Evolutionary conservation across 2,329 filamentous ascomycete genomes (phyloP), one percentile per base, ranked within the genome.

Genomic region (Fusarium sp.): DNA sequence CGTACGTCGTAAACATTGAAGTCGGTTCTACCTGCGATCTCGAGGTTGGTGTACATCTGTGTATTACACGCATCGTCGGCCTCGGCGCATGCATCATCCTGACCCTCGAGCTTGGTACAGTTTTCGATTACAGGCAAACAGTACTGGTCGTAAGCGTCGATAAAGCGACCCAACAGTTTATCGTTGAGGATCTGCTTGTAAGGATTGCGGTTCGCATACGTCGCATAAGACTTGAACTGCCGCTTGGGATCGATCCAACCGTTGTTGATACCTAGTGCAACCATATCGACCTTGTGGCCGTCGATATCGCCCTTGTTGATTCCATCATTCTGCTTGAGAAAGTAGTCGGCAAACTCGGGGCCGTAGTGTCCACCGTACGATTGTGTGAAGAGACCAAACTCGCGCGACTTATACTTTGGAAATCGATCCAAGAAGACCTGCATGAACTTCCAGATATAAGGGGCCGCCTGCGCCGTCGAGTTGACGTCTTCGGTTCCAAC

Each of bases 361-460:
- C 85, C 86, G 69, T 87, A 89, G 58, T 86, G 84, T n/a, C 87
- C 87, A 26, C 87, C 87, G 62, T 89, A 89, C 0, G 83, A 85
- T 65, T 85, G 81, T 7, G 85, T 83, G 53, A 84, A 87, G 55
- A 89, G 80, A 6, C 84, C 83, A 60, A 88, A 84, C 62, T 89
- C 85, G 43, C 85, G 84, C 5, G 85, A 84, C 74, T 86, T 83
- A 73, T 92, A 91, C 31, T 84, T 82, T 0, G 88, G 89, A 60
- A 92, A 92, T 31, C 88, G 84, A 6, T 85, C 82, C 56, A 89
- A 88, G 82, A 89, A 92, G 2, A 84, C 83, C 73, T 89, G 87
- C 47, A 88, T 75, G n/a, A 89, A 78, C 4, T 80, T 83, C 87
- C 86, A 89, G n/a, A 89, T 54, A 24, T 73, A 72, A 6, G 71